Evolutionary conservation across 768 basidiomycete genomes (phyloP), one percentile per base, ranked within the genome.

Genomic region (Tephrocybe sp.): DNA sequence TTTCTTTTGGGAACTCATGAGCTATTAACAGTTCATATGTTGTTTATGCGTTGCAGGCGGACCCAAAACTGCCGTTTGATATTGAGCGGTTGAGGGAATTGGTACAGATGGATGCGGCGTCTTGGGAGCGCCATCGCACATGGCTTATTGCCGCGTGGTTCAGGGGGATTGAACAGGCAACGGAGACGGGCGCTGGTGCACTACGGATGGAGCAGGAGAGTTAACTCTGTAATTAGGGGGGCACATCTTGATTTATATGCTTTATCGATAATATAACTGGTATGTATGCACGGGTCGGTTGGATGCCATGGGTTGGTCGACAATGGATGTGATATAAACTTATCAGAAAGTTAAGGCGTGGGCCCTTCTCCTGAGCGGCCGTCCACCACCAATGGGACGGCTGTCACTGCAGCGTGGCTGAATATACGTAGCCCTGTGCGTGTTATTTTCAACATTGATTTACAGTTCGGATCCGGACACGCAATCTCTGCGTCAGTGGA

Each of bases 401-500:
- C 75, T 1, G 83, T 84, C 9, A 75, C 75, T 25, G 83, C 78
- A 0, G 69, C 70, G 60, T 81, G 81, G 11, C 67, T 74, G 61
- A 87, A 86, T 9, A 65, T 74, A 49, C 84, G 65, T 44, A 75
- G 36, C 2, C 77, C 77, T 1, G 72, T 77, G 44, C 83, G 70
- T 7, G 63, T 64, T 16, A 87, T 81, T 55, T 64, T 75, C 62
- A 85, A 56, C 9, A 71, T 67, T 4, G 83, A 84, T 36, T 71
- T 75, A 64, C 86, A 87, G 48, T 83, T 65, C 1, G 85, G 84
- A 60, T 86, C 85, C 0, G 83, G 86, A 56, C 84, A 87, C 0
- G 83, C 84, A 24, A 87, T 64, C 55, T 83, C 78, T 0, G 73
- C 75, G 51, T 87, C 85, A 1, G 82, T 82, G 5, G 80, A 68